Percentiles rank a stretch among this genome's conserved stretches.
Conservation (phyloP, 163 green algal species). For the Smithsoniella earleae region DNA sequence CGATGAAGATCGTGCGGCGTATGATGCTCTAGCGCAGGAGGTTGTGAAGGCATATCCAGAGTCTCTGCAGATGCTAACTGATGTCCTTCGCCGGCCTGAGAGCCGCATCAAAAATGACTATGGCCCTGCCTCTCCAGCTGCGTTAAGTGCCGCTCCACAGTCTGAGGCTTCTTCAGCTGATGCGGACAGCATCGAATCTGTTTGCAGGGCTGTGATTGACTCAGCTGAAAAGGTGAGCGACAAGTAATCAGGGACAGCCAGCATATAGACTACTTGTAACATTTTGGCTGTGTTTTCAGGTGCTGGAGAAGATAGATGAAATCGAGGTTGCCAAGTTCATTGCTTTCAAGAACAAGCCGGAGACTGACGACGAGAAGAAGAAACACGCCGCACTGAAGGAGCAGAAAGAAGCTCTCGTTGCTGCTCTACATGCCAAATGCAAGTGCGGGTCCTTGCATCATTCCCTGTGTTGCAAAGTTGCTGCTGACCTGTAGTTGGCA, state of each 20-base stretch:
- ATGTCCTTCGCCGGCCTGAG: constrained; percentile 36
- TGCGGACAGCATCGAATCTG: background rate
- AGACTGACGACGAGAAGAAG: constrained; percentile 39
- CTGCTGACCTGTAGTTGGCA: no score
- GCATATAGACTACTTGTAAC: no score
- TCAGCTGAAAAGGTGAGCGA: background rate
- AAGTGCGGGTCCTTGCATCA: background rate
- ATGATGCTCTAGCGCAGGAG: constrained; percentile 34
- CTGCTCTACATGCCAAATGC: constrained; percentile 52
- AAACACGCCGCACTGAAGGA: constrained; percentile 53
- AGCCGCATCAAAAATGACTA: background rate
- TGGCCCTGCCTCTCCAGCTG: background rate
- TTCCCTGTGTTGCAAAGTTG: background rate
- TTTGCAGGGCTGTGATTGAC: background rate
- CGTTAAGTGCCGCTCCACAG: background rate
- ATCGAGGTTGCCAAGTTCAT: constrained; percentile 35
- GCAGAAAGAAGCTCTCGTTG: constrained; percentile 53
- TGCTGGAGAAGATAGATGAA: constrained; percentile 37
- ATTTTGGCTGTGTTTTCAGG: constrained; percentile 30
- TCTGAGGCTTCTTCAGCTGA: background rate
- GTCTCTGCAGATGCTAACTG: constrained; percentile 49
- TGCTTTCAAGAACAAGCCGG: constrained; percentile 35
- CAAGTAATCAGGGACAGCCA: no score
- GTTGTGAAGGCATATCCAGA: constrained; percentile 37
- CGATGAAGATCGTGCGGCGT: constrained; percentile 37